Conservation (phyloP, 441 rosid genomes). For the Adansonia madagascariensis region DNA sequence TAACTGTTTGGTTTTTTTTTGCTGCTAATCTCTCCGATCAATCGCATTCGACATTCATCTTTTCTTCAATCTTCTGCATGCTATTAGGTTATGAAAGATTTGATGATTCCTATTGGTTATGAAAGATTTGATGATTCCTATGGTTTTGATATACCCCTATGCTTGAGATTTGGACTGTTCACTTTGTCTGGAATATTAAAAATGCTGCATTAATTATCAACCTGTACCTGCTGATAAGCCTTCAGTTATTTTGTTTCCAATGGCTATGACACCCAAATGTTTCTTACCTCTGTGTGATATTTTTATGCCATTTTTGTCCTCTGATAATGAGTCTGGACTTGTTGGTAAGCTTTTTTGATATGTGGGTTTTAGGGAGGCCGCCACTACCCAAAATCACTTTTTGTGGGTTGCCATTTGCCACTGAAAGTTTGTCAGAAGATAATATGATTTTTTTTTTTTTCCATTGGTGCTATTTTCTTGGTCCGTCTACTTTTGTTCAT, state of each 20-base stretch:
- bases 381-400: too few species aligned
- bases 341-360: not conserved
- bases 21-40: not conserved
- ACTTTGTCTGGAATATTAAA: constrained; percentile 4
- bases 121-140: not conserved
- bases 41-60: not conserved
- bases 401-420: constrained; percentile 14
- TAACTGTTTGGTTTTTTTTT: constrained; percentile 1
- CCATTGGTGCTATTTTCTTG: not conserved
- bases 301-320: not conserved
- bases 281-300: not conserved
- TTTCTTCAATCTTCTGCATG: not conserved
- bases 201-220: constrained; percentile 23
- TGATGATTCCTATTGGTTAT: not conserved
- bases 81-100: not conserved
- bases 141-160: not conserved
- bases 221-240: constrained; percentile 17
- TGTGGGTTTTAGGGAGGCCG: too few species aligned
- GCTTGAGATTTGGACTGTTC: constrained; percentile 8
- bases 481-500: constrained; percentile 6
- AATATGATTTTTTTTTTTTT: too few species aligned
- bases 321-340: constrained; percentile 6
- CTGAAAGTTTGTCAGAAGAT: not conserved
- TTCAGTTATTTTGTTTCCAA: constrained; percentile 22
- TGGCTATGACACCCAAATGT: not conserved